Base-by-base conservation (phyloP, 2,329 filamentous ascomycete genomes). In the Trichoderma sp. region DNA sequence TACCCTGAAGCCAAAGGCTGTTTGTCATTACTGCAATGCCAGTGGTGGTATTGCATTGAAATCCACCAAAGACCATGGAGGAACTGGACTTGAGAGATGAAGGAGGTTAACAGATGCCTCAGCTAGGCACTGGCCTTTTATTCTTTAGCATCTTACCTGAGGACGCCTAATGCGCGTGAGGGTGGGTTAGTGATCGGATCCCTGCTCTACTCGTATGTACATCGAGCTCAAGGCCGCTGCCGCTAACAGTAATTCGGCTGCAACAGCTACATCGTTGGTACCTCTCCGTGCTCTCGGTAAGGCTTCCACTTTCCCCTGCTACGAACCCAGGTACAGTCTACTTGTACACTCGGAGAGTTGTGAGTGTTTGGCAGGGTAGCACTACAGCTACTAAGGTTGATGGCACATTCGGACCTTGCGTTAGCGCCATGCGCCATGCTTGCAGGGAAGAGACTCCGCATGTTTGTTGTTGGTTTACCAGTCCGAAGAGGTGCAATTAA, bases 321-420 rank as follows among this genome's bases (percentile, higher is more conserved):
- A 23, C n/a, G 20, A 12, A 23, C 47, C 47, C 12, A 53, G 43
- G 47, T 53, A 53, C 47, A 23, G 47, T 12, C 47, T 53, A 53
- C 47, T 13, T 53, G 47, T 23, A 12, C n/a, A 53, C 3, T 23
- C 20, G 20, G 47, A 53, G 47, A 23, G 47, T 23, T 53, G 47
- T 20, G 47, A 23, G 47, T 23, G 47, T 53, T 23, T 58, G 11
- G 53, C 28, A 58, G 7, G 23, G 23, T 58, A 58, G 53, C 28
- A 58, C 53, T 58, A 58, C 53, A 28, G 53, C 53, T 58, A 15
- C 53, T 30, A 53, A 23, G n/a, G 28, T 59, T 32, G 57, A 12
- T 34, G 36, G 34, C n/a, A 63, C 26, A 64, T 62, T 58, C 36
- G 59, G 62, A 58, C 62, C 69, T 71, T 71, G 69, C 62, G 69